Evolutionary conservation across 202 grass and related monocot genomes (phyloP).

Genomic region (Zoysia matrella): DNA sequence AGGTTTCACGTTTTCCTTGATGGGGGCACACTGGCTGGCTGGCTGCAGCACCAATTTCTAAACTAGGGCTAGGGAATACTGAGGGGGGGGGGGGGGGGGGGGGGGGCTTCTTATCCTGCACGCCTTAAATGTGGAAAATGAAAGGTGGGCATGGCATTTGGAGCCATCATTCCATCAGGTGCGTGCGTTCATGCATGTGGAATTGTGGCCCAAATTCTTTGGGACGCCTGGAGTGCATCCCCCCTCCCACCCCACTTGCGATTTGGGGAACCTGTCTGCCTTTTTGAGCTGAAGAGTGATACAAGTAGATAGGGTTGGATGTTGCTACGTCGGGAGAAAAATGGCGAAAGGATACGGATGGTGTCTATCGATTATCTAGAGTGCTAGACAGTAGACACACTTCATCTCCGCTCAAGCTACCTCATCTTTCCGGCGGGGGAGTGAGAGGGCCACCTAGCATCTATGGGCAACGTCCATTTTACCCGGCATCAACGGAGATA

Average conservation of each 20-base stretch:
- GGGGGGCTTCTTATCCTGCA: constrained; percentile 9
- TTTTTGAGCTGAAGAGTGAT: background rate
- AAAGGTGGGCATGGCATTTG: constrained; percentile 20
- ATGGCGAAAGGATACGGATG: background rate
- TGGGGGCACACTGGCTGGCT: background rate
- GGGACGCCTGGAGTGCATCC: constrained; percentile 13
- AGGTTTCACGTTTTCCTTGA: background rate
- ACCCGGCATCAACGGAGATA: background rate
- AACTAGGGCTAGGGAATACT: background rate
- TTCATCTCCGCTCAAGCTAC: background rate
- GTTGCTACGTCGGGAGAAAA: background rate
- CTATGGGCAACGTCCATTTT: background rate
- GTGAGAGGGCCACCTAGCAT: background rate
- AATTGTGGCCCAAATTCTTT: background rate
- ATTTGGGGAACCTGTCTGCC: background rate
- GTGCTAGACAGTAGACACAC: background rate
- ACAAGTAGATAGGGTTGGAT: background rate
- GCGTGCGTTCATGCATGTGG: constrained; percentile 24
- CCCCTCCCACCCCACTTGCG: constrained; percentile 28
- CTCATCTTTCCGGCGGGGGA: background rate
- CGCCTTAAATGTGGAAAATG: constrained; percentile 49
- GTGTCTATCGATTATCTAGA: background rate
- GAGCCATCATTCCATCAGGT: background rate
- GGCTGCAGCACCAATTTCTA: background rate
- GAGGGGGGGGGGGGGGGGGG: background rate